Evolutionary conservation across 192 early-diverging fungal genomes (phyloP), one percentile per base, ranked within the genome.

Genomic region (Rhizophagus prolifer): DNA sequence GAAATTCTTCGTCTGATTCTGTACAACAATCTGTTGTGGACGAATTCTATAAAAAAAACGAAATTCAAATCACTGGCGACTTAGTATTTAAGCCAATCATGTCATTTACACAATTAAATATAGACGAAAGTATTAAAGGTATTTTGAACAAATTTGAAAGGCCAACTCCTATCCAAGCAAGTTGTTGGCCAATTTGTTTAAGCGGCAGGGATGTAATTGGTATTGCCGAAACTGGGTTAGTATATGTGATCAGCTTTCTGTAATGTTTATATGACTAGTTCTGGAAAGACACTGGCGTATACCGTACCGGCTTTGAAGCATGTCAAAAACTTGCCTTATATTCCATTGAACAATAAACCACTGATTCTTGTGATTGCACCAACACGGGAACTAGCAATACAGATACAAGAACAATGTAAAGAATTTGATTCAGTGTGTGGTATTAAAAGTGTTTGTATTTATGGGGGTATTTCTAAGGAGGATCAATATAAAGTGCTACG

Each of bases 321-420:
- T 81, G 89, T 92, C 90, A 63, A 92, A 94, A 79, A 54, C 87
- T 63, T 74, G 77, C 89, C 81, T 86, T 87, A 62, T 81, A 82
- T 76, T 83, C 88, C 79, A 80, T 88, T 69, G 68, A 88, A 86
- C 77, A 46, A 60, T 31, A 86, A 88, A 63, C 96, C 97, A 5
- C 81, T 88, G 31, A 89, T 96, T 30, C 86, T 99, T 19, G 88
- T 98, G 31, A 83, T 99, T 10, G 93, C 97, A 30, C 97, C 97
- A 12, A 99, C 97, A 14, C 94, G 97, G 77, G 97, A 99, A 87
- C 87, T 99, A 64, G 97, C 97, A 6, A 88, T 97, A 79, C 97
- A 98, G 85, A 97, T 92, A 74, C 90, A 93, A 80, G 95, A 97
- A 78, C 94, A 97, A 87, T 88, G 87, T 46, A 82, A 89, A 79